These are phyloP conservation scores for Mortierella polycephala DNA, from an alignment of 371 early-diverging fungal genomes.

Conservation along the genomic window DNA sequence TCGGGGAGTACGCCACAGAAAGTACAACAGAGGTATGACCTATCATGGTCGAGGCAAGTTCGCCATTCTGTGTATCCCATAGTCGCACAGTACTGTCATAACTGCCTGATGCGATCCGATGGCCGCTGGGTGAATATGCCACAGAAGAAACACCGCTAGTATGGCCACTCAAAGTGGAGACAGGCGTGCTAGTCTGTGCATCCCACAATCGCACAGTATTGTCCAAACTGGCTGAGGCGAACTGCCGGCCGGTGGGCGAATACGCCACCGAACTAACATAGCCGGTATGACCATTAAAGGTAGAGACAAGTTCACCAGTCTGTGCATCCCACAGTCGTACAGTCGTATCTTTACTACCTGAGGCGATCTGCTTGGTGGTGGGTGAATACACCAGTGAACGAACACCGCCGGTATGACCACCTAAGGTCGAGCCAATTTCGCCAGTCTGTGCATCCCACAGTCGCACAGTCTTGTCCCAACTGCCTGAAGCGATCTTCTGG, in stretches of 20 bases:
- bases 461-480: neutral
- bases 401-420: neutral
- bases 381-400: neutral
- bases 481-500: neutral
- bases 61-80: slow-evolving; percentile 14
- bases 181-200: neutral
- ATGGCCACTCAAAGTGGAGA: slow-evolving; percentile 2
- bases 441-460: slow-evolving; percentile 5
- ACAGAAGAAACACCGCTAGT: neutral
- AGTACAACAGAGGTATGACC: too few relatives aligned
- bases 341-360: neutral
- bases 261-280: neutral
- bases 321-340: slow-evolving; percentile 4
- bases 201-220: slow-evolving; percentile 13
- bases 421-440: neutral
- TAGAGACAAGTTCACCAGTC: neutral
- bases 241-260: slow-evolving; percentile 4
- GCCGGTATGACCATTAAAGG: neutral
- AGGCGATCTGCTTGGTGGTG: neutral
- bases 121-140: slow-evolving; percentile 8
- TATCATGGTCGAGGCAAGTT: neutral
- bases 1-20: too few relatives aligned
- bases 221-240: slow-evolving; percentile 1
- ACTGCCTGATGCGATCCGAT: slow-evolving; percentile 7
- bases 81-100: slow-evolving; percentile 10